Evolutionary conservation across 2,329 filamentous ascomycete species (phyloP), one percentile per base, ranked within the genome.

Genomic region (Dryadomyces sulphureus): DNA sequence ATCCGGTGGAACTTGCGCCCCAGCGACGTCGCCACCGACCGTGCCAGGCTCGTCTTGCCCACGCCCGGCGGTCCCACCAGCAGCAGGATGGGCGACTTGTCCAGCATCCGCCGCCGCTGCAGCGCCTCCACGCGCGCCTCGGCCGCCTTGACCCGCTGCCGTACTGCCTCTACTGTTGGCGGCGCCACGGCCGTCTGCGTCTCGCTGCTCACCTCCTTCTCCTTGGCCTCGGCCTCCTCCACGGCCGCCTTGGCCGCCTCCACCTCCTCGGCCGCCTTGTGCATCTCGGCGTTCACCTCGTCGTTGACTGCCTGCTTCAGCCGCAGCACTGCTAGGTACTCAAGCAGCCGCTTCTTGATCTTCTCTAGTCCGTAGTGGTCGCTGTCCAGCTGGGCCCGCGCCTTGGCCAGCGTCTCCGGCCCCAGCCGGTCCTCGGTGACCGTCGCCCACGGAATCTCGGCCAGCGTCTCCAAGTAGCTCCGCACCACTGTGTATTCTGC

Each of bases 1-100:
- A 98, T 95, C 40, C 92, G 80, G 62, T 98, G 90, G 62, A 98
- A 98, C 61, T 95, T 94, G 52, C 92, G 80, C 16, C 90, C 90
- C 11, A 98, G 72, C 1, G 92, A 89, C 16, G 85, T 85, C 2
- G 92, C 92, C 21, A 98, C 81, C 1, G 90, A 96, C 55, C 89
- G 87, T 25, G 92, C 92, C 40, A 98, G 70, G 55, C 87, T 94
- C 0, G 92, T 98, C 71, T 98, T 98, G 52, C 92, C 92, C 3
- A 90, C 89, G 41, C 92, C 92, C 2, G 92, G 92, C 12, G 92
- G 92, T 0, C 92, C 92, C 35, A 93, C 85, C 8, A 98, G 76
- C 9, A 98, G 77, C 53, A 98, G 72, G 53, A 98, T 98, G 1
- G 92, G 92, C 1, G 92, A 95, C 65, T 92, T 95, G 67, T 98